phyloP scores from a whole-genome alignment of 2,329 filamentous ascomycete species.

The Tolypocladium paradoxum region DNA sequence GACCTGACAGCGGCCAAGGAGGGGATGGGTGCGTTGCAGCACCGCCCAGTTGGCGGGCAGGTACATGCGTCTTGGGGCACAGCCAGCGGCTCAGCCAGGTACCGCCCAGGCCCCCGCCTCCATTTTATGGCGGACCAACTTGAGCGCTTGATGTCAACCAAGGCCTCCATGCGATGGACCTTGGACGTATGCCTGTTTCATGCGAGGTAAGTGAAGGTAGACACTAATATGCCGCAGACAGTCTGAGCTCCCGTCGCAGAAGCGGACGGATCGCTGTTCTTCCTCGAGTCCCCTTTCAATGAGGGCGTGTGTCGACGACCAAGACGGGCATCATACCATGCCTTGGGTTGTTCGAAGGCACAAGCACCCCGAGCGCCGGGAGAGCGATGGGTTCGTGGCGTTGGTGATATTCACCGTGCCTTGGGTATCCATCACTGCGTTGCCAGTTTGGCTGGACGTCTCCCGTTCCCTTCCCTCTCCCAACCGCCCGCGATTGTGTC shows the following conservation, averaged over 20 bases:
- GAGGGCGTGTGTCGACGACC: no score
- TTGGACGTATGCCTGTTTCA: constrained; percentile 2
- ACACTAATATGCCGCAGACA: neutral
- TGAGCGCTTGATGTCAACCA: neutral
- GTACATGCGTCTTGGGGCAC: neutral
- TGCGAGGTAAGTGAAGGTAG: neutral
- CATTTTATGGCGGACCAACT: neutral
- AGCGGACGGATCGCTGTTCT: constrained; percentile 1
- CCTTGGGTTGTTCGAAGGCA: no score
- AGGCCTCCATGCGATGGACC: no score
- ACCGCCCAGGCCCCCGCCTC: neutral
- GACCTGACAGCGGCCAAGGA: neutral
- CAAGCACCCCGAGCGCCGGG: no score
- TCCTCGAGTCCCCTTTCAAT: neutral
- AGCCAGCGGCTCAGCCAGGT: neutral
- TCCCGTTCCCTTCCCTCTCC: neutral
- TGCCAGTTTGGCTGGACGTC: neutral
- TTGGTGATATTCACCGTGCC: neutral
- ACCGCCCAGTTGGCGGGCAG: neutral
- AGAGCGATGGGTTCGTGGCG: neutral
- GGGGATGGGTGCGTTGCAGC: neutral
- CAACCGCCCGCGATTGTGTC: neutral
- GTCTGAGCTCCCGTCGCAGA: constrained; percentile 3
- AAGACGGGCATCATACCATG: no score
- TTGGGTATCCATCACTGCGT: no score